Percentiles rank a stretch among this genome's conserved stretches.
phyloP scores from a whole-genome alignment of 169 alveolate genomes.

The Eimeria tenella region DNA sequence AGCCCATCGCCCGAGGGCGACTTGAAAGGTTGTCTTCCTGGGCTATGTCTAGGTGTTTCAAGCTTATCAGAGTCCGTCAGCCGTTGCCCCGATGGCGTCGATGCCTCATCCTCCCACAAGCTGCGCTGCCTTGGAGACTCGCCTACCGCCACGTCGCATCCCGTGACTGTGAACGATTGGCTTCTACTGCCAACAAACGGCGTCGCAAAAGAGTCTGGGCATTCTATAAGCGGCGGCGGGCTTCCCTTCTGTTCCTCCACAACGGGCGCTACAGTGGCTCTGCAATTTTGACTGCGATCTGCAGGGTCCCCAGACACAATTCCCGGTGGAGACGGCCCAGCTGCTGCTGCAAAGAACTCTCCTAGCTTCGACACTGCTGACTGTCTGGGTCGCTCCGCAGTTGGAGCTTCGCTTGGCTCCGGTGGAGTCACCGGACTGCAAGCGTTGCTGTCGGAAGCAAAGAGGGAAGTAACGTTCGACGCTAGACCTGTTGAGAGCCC shows the following conservation, averaged over 20 bases:
- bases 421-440: conserved; percentile 40
- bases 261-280: not conserved
- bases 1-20: conserved; percentile 54
- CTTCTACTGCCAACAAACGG: not conserved
- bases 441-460: conserved; percentile 12
- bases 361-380: conserved; percentile 56
- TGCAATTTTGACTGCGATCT: too few species aligned
- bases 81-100: not conserved
- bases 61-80: not conserved
- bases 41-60: not conserved
- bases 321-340: not conserved
- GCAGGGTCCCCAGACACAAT: too few species aligned
- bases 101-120: conserved; percentile 24
- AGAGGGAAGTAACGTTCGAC: conserved; percentile 54
- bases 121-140: conserved; percentile 28
- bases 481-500: conserved; percentile 53
- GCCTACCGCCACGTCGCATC: not conserved
- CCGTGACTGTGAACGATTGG: not conserved
- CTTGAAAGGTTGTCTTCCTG: not conserved
- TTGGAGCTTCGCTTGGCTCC: not conserved
- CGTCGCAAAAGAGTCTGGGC: not conserved
- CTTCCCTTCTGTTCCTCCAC: not conserved
- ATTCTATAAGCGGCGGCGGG: conserved; percentile 46
- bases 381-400: conserved; percentile 23
- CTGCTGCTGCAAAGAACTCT: conserved; percentile 28